These are phyloP conservation scores for Raphanus sativus DNA, from an alignment of 345 rosid species.

Conservation along the genomic window DNA sequence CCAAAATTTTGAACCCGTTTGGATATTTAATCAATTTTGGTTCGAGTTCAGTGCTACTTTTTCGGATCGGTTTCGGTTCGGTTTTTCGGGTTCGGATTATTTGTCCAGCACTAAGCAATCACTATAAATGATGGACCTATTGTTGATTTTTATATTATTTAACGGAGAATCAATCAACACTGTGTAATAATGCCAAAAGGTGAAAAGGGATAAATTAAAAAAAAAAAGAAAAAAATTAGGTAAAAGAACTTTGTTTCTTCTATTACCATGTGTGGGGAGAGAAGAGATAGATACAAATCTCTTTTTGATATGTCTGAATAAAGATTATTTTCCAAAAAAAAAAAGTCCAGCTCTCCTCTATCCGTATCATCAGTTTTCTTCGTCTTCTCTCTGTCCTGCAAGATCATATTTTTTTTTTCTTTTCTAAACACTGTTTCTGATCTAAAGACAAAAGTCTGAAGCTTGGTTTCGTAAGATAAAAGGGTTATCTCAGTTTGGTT, in stretches of 20 bases:
- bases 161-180: neutral
- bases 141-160: neutral
- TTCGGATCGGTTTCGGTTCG: too few species aligned
- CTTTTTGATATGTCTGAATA: neutral
- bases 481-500: slow-evolving; percentile 17
- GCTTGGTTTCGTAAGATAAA: neutral
- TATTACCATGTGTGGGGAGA: neutral
- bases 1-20: too few species aligned
- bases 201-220: neutral
- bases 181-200: neutral
- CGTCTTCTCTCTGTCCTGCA: neutral
- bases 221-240: neutral
- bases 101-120: too few species aligned
- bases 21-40: too few species aligned
- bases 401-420: neutral
- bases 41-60: too few species aligned
- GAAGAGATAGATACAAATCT: neutral
- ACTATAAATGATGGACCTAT: neutral
- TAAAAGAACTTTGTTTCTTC: neutral
- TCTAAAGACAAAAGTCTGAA: slow-evolving; percentile 14
- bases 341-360: neutral
- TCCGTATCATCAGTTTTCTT: neutral
- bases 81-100: too few species aligned
- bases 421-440: neutral
- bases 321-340: neutral